phyloP scores from a whole-genome alignment of 1,139 yeast genomes.

The Williopsis jadinii region DNA sequence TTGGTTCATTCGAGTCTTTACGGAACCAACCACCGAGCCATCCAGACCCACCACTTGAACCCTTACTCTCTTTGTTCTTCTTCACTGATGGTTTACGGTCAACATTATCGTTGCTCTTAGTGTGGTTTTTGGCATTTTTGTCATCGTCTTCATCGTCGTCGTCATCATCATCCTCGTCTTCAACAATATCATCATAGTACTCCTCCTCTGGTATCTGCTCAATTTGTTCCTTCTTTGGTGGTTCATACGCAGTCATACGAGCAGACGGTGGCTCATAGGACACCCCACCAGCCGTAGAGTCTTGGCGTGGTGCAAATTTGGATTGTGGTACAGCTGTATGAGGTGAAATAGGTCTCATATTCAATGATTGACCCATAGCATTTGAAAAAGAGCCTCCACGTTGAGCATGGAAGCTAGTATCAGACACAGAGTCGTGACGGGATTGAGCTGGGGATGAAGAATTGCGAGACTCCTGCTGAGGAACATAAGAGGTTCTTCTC shows the following conservation, averaged over 20 bases:
- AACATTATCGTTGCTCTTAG: conserved; percentile 15
- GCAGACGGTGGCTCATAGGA: conserved; percentile 17
- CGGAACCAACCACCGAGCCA: conserved; percentile 39
- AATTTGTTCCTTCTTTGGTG: conserved; percentile 16
- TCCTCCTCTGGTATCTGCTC: conserved; percentile 25
- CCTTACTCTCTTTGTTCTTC: conserved; percentile 7
- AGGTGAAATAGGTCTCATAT: no score
- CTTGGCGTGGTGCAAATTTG: conserved; percentile 8
- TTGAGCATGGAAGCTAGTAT: conserved; percentile 4
- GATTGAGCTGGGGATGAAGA: no score
- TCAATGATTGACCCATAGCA: conserved; percentile 5
- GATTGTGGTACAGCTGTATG: conserved; percentile 1
- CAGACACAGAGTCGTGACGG: no score
- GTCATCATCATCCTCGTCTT: conserved; percentile 32
- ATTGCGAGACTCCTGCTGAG: no score
- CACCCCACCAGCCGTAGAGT: background rate
- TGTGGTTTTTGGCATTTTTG: conserved; percentile 3
- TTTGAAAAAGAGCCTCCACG: conserved; percentile 5
- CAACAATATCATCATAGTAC: conserved; percentile 39
- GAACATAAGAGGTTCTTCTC: no score
- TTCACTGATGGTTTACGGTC: conserved; percentile 4
- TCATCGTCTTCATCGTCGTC: conserved; percentile 26
- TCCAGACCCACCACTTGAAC: conserved; percentile 21
- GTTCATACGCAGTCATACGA: conserved; percentile 17
- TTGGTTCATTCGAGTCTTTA: conserved; percentile 41